Evolutionary conservation across 331 rosid genomes (phyloP).

Genomic region (Malus hybrid): DNA sequence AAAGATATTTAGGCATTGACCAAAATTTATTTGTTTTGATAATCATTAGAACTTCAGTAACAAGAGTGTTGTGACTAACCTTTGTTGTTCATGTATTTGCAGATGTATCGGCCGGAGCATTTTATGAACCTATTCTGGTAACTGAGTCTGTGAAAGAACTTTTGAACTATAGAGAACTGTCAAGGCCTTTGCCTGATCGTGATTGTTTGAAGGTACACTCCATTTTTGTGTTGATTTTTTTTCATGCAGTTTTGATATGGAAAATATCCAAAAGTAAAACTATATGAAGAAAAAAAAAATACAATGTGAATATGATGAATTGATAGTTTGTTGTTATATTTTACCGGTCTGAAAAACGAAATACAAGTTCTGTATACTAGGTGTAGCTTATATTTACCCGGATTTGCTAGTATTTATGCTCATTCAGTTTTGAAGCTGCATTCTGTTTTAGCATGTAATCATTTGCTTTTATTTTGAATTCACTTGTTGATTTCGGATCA

Average conservation of each 20-base stretch:
- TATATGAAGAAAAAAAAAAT: neutral
- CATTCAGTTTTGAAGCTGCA: neutral
- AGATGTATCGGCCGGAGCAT: conserved; percentile 71
- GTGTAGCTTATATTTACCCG: neutral
- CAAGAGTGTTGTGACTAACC: neutral
- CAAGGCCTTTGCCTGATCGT: conserved; percentile 34
- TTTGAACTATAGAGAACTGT: conserved; percentile 17
- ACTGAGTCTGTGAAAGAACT: conserved; percentile 21
- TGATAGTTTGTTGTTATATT: neutral
- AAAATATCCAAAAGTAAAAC: neutral
- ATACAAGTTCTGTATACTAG: neutral
- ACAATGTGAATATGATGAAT: neutral
- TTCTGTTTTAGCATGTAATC: neutral
- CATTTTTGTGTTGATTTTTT: neutral
- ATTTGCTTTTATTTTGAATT: neutral
- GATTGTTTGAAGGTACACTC: conserved; percentile 50
- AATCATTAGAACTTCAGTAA: neutral
- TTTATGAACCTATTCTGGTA: conserved; percentile 48
- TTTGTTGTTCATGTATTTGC: neutral
- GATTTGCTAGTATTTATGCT: neutral
- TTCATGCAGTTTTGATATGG: neutral
- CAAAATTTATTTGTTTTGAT: neutral
- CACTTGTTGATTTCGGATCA: neutral
- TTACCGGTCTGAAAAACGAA: neutral
- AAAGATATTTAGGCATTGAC: no score